Evolutionary conservation across 352 stramenopile genomes (phyloP), one percentile per base, ranked within the genome.

Genomic region (Phytopythium mirpurense): DNA sequence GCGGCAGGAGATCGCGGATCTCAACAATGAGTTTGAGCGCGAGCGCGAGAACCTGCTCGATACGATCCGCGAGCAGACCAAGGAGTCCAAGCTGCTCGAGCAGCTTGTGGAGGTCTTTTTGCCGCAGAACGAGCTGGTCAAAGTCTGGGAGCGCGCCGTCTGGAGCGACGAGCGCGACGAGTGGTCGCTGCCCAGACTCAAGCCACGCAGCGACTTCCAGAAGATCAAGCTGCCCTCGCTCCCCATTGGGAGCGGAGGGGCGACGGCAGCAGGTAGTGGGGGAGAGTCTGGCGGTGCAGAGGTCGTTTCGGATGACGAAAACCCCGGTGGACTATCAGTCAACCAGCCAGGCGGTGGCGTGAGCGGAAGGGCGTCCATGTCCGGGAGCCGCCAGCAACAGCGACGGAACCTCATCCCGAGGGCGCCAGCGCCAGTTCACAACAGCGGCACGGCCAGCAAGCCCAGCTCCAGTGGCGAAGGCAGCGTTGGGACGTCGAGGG

Each of bases 41-140:
- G 88, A 96, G 63, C 80, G 86, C 1, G 82, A 94, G 46, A 88
- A 82, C 31, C 57, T 95, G 42, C 60, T 95, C 31, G 88, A 96
- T 53, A 94, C 79, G 9, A 90, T 96, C 32, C 83, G 86, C n/a
- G 85, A 95, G 42, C 84, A 95, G 41, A 95, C 87, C 2, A 89
- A 88, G 53, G 88, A 96, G 57, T 71, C 78, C 26, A 93, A 95
- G 57, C 61, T 96, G 23, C 61, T 95, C 32, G 83, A 96, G 57
- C 84, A 96, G 45, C 76, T 96, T n/a, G 77, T 90, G 3, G 76
- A 93, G 59, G 49, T 95, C 2, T 91, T 96, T 34, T 38, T 96
- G 16, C 73, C 77, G 6, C 78, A 93, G 48, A 92, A 88, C 27
- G 86, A 96, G 41, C 63, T 96, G 6, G 75, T 90, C 18, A 92